phyloP scores from a whole-genome alignment of 495 filamentous ascomycete species.

The Penicillium parvum region DNA sequence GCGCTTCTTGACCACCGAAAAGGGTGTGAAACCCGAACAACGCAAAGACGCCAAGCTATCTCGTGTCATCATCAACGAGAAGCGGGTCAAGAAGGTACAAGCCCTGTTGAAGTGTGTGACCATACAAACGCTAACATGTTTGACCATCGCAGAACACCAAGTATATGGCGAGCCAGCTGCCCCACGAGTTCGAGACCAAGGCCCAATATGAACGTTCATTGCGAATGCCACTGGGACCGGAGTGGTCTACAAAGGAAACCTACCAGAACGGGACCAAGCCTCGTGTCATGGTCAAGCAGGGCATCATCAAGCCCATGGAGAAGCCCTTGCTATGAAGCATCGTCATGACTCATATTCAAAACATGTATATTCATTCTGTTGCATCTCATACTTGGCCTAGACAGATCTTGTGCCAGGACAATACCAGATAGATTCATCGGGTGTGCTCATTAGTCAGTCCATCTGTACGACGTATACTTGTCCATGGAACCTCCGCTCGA shows the following conservation, averaged over 20 bases:
- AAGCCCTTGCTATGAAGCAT: conserved; percentile 59
- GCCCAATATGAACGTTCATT: conserved; percentile 89
- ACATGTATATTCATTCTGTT: conserved; percentile 9
- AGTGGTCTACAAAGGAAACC: conserved; percentile 91
- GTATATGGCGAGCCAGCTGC: conserved; percentile 77
- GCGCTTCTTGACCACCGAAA: conserved; percentile 61
- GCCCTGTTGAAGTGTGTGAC: background rate
- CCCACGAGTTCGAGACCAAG: conserved; percentile 79
- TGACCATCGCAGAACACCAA: conserved; percentile 65
- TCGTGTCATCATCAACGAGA: conserved; percentile 90
- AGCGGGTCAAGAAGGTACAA: conserved; percentile 79
- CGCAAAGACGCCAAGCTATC: conserved; percentile 78
- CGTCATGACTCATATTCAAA: conserved; percentile 3
- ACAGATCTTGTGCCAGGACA: background rate
- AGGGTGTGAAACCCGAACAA: conserved; percentile 71
- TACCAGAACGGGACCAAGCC: conserved; percentile 90
- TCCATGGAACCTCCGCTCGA: background rate
- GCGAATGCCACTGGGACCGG: conserved; percentile 81
- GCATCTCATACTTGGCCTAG: background rate
- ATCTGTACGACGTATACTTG: too few species aligned
- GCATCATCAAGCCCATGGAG: conserved; percentile 82
- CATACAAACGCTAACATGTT: conserved; percentile 21
- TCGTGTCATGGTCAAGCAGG: conserved; percentile 86
- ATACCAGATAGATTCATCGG: conserved; percentile 5
- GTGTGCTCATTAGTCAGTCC: background rate